Evolutionary conservation across 192 early-diverging fungal genomes (phyloP).

Genomic region (Coemansia sp.): DNA sequence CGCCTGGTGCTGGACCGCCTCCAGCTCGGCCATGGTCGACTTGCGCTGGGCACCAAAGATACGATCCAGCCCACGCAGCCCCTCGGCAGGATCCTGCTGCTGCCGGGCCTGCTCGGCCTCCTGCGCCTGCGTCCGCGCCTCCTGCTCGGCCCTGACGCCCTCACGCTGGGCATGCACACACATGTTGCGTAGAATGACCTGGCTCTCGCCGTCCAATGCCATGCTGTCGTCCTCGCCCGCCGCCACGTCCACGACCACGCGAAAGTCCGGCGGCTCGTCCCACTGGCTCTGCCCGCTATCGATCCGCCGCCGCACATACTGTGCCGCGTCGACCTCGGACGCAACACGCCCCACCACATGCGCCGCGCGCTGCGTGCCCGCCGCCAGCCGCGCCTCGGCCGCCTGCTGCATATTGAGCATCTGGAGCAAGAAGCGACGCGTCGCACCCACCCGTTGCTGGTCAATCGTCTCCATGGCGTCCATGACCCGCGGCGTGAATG

Average conservation of each 20-base stretch:
- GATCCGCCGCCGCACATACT: slow-evolving; percentile 21
- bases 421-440: slow-evolving; percentile 22
- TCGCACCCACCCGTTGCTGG: slow-evolving; percentile 19
- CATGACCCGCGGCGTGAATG: slow-evolving; percentile 30
- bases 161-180: slow-evolving; percentile 25
- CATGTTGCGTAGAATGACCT: slow-evolving; percentile 36
- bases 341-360: slow-evolving; percentile 18
- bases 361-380: slow-evolving; percentile 8
- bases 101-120: slow-evolving; percentile 23
- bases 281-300: slow-evolving; percentile 26
- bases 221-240: slow-evolving; percentile 26
- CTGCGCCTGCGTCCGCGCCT: slow-evolving; percentile 7
- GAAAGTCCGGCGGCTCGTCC: slow-evolving; percentile 46
- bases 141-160: slow-evolving; percentile 9
- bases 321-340: slow-evolving; percentile 20
- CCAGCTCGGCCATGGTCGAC: slow-evolving; percentile 33
- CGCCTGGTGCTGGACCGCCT: slow-evolving; percentile 29
- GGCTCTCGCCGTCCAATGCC: slow-evolving; percentile 31
- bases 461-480: slow-evolving; percentile 27
- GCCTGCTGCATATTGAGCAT: slow-evolving; percentile 36
- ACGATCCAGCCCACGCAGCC: slow-evolving; percentile 10
- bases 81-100: background rate
- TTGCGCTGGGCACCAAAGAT: slow-evolving; percentile 16
- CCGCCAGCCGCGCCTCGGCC: slow-evolving; percentile 5
- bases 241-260: slow-evolving; percentile 32